Percentiles rank a stretch among this genome's conserved stretches.
These are phyloP conservation scores for Phyllosticta paracitricarpa DNA, from an alignment of 2,329 filamentous ascomycete species.

Conservation along the genomic window DNA sequence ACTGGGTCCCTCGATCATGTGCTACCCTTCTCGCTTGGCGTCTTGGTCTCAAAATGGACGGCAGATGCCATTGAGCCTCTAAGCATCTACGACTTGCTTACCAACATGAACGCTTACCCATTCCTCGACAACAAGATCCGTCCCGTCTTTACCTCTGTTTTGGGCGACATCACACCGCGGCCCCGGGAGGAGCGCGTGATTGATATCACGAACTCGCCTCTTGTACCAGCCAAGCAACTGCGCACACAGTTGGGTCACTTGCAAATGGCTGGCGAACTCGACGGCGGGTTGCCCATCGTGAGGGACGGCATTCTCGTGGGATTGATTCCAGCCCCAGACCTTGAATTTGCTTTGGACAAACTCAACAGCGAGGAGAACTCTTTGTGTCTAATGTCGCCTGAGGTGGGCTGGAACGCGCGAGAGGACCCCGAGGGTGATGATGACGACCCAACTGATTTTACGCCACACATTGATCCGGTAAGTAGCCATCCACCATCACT, in stretches of 20 bases:
- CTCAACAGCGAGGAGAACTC: conserved; percentile 63
- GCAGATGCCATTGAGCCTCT: conserved; percentile 89
- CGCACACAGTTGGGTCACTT: conserved; percentile 72
- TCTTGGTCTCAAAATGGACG: conserved; percentile 96
- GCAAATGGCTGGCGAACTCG: conserved; percentile 78
- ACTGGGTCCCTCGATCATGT: conserved; percentile 94
- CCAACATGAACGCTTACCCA: conserved; percentile 94
- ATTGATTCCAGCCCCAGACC: conserved; percentile 83
- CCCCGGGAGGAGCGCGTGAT: conserved; percentile 69
- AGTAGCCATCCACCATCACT: conserved; percentile 19
- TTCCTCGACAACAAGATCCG: conserved; percentile 96
- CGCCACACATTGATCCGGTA: conserved; percentile 79
- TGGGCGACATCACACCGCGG: conserved; percentile 76
- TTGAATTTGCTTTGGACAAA: conserved; percentile 84
- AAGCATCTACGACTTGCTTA: conserved; percentile 91
- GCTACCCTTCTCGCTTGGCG: conserved; percentile 82
- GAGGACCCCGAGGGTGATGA: conserved; percentile 40
- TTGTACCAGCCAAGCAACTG: conserved; percentile 67
- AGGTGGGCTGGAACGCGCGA: conserved; percentile 36
- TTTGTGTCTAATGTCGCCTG: conserved; percentile 72
- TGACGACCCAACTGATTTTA: conserved; percentile 70
- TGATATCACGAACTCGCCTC: conserved; percentile 73
- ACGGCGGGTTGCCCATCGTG: conserved; percentile 82
- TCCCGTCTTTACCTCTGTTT: conserved; percentile 77
- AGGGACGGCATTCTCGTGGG: conserved; percentile 72